phyloP scores from a whole-genome alignment of 1,284 basidiomycete genomes.

The Megacollybia platyphylla region DNA sequence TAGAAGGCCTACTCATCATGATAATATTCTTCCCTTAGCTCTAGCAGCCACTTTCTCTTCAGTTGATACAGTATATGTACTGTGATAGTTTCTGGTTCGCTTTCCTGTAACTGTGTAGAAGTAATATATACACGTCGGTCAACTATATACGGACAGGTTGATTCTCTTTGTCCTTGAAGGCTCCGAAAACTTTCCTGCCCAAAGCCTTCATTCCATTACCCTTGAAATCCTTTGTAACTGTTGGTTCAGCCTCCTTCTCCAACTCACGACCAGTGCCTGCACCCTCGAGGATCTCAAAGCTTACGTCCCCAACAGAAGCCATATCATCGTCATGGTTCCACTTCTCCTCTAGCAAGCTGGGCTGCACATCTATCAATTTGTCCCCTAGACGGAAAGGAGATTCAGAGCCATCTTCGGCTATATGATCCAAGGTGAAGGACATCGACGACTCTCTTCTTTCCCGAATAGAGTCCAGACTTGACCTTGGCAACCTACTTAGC shows the following conservation, averaged over 20 bases:
- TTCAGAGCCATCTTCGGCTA: constrained; percentile 15
- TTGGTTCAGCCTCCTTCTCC: no score
- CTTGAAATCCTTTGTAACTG: no score
- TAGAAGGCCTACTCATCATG: no score
- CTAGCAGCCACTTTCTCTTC: no score
- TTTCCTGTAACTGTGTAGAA: no score
- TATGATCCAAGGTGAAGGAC: constrained; percentile 9
- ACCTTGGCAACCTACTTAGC: constrained; percentile 29
- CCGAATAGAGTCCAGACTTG: constrained; percentile 33
- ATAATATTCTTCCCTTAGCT: no score
- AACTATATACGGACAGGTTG: background rate
- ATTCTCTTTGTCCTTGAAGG: background rate
- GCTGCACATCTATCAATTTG: constrained; percentile 24
- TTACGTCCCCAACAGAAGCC: constrained; percentile 27
- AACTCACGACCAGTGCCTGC: background rate
- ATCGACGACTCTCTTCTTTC: constrained; percentile 2
- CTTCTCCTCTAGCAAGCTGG: constrained; percentile 49
- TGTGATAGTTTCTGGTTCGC: no score
- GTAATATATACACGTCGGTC: background rate
- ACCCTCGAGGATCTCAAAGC: constrained; percentile 27
- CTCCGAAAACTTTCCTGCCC: background rate
- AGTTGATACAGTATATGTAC: no score
- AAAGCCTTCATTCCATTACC: no score
- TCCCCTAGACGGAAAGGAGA: constrained; percentile 38
- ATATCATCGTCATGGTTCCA: constrained; percentile 41